Evolutionary conservation across 2,329 filamentous ascomycete species (phyloP).

Genomic region (Curvularia sp.): DNA sequence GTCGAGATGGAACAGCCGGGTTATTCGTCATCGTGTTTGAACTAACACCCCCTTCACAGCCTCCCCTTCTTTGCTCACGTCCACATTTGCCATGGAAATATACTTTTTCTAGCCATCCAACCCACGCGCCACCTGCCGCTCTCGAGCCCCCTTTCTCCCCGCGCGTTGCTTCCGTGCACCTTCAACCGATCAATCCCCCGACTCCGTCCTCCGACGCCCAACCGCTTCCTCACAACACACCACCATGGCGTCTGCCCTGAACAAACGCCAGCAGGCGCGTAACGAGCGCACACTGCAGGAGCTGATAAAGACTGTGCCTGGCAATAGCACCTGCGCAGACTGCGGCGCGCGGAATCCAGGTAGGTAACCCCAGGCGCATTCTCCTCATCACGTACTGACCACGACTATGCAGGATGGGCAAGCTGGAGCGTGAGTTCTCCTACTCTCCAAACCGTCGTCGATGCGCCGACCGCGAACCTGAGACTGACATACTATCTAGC

Average conservation of each 20-base stretch:
- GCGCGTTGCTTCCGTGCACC: slow-evolving; percentile 28
- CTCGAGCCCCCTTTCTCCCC: slow-evolving; percentile 21
- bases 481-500: slow-evolving; percentile 57
- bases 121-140: slow-evolving; percentile 21
- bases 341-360: slow-evolving; percentile 91
- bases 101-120: slow-evolving; percentile 18
- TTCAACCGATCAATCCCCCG: slow-evolving; percentile 27
- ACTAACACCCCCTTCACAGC: slow-evolving; percentile 23
- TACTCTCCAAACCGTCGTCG: not conserved
- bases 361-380: slow-evolving; percentile 55
- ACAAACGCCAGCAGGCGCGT: slow-evolving; percentile 96
- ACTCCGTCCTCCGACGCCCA: slow-evolving; percentile 19
- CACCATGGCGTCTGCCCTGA: slow-evolving; percentile 75
- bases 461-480: not conserved
- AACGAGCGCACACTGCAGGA: slow-evolving; percentile 94
- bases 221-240: slow-evolving; percentile 26
- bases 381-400: slow-evolving; percentile 38
- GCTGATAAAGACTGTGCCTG: slow-evolving; percentile 80
- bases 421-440: slow-evolving; percentile 82
- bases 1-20: slow-evolving; percentile 24
- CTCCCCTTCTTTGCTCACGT: slow-evolving; percentile 26
- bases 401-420: slow-evolving; percentile 74
- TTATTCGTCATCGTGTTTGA: slow-evolving; percentile 32
- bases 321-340: slow-evolving; percentile 94
- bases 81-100: slow-evolving; percentile 25